Evolutionary conservation across 345 rosid genomes (phyloP).

Genomic region (Linum lewisii): DNA sequence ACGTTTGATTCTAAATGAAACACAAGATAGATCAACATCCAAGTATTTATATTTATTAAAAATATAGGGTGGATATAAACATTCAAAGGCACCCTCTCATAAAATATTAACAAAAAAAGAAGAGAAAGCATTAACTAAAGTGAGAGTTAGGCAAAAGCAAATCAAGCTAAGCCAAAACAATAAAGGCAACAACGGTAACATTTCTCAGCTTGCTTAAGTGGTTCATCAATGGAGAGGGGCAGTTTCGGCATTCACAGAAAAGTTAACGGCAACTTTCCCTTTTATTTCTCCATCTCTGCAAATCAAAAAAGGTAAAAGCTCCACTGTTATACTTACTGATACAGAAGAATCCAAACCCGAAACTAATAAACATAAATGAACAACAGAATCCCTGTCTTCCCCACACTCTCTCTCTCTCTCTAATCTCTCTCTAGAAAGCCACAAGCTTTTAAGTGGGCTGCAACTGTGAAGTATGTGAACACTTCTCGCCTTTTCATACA

Average conservation of each 20-base stretch:
- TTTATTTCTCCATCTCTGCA: not conserved
- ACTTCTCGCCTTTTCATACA: not conserved
- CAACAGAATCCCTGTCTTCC: not conserved
- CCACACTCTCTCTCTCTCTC: not conserved
- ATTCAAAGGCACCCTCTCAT: too few relatives aligned
- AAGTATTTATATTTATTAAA: too few relatives aligned
- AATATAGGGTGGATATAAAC: too few relatives aligned
- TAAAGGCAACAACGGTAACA: not conserved
- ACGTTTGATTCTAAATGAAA: too few relatives aligned
- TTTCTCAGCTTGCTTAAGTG: not conserved
- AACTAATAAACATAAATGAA: too few relatives aligned
- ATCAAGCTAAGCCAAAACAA: not conserved
- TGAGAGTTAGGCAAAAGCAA: not conserved
- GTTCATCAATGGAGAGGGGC: not conserved
- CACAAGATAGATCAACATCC: too few relatives aligned
- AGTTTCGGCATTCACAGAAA: not conserved
- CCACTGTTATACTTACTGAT: not conserved
- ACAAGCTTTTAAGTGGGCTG: not conserved
- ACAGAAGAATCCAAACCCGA: not conserved
- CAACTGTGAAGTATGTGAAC: not conserved
- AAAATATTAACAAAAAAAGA: not conserved
- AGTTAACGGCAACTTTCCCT: not conserved
- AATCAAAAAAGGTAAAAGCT: too few relatives aligned
- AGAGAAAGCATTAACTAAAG: not conserved
- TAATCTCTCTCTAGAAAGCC: not conserved